These are phyloP conservation scores for Kitagawia praeruptora DNA, from an alignment of 129 eudicot genomes.

Conservation along the genomic window DNA sequence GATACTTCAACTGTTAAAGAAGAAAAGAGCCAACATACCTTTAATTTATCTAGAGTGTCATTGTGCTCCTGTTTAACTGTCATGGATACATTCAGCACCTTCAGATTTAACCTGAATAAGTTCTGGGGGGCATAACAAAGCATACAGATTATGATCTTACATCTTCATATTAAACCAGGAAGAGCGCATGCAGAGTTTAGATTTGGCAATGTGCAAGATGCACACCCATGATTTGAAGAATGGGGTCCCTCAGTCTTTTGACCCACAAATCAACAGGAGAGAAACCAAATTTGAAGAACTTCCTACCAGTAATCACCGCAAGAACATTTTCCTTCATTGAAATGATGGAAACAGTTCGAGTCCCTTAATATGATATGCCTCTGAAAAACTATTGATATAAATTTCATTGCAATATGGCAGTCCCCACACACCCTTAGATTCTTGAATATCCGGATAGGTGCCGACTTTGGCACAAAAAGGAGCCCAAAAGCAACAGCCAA, in stretches of 20 bases:
- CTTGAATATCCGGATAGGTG: conserved; percentile 8
- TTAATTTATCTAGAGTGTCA: too few relatives aligned
- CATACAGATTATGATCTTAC: not conserved
- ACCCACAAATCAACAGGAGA: not conserved
- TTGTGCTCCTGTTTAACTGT: too few relatives aligned
- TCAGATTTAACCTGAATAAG: not conserved
- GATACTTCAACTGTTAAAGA: too few relatives aligned
- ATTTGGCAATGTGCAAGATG: not conserved
- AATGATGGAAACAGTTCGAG: conserved; percentile 7
- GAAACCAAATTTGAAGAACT: not conserved
- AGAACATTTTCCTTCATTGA: conserved; percentile 2
- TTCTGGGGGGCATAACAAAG: not conserved
- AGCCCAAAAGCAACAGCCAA: conserved; percentile 9
- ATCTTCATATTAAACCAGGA: not conserved
- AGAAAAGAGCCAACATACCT: too few relatives aligned
- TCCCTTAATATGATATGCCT: conserved; percentile 7
- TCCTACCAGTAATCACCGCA: conserved; percentile 9
- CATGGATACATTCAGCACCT: too few relatives aligned
- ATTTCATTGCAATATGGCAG: conserved; percentile 8
- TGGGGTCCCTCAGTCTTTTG: not conserved
- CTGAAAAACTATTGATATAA: conserved; percentile 1
- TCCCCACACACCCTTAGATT: conserved; percentile 8
- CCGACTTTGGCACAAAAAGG: not conserved
- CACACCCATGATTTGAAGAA: not conserved
- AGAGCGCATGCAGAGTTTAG: not conserved